A percentile compares a stretch with the other conserved stretches of the same genome.
phyloP scores from a whole-genome alignment of 2,329 filamentous ascomycete species.

The Stylonectria norvegica region DNA sequence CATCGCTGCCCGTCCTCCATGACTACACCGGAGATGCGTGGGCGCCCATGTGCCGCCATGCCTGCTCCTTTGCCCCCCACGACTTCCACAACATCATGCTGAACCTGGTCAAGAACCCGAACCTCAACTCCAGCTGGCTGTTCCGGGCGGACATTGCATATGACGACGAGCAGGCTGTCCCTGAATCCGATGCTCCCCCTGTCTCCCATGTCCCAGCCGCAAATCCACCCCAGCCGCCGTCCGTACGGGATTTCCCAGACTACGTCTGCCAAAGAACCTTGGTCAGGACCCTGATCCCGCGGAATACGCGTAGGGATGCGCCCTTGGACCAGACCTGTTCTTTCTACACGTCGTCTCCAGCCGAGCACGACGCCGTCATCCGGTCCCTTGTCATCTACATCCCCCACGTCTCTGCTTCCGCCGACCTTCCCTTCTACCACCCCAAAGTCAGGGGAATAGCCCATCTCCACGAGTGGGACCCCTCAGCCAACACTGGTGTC shows the following conservation, averaged over 20 bases:
- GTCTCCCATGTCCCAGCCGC: no score
- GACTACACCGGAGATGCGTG: slow-evolving; percentile 36
- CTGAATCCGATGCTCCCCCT: no score
- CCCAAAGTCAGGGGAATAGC: slow-evolving; percentile 71
- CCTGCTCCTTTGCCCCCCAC: slow-evolving; percentile 60
- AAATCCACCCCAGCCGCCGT: slow-evolving; percentile 4
- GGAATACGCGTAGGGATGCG: slow-evolving; percentile 73
- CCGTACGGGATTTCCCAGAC: slow-evolving; percentile 18
- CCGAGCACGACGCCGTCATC: slow-evolving; percentile 24
- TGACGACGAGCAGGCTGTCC: slow-evolving; percentile 21
- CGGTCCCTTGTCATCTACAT: slow-evolving; percentile 63
- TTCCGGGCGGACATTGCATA: slow-evolving; percentile 73
- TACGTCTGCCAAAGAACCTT: slow-evolving; percentile 57
- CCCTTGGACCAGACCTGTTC: slow-evolving; percentile 80
- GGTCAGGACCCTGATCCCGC: slow-evolving; percentile 73
- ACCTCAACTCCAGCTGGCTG: slow-evolving; percentile 73
- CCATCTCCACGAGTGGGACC: slow-evolving; percentile 67
- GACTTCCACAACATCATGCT: slow-evolving; percentile 66
- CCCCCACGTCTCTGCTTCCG: slow-evolving; percentile 62
- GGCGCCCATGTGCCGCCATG: slow-evolving; percentile 53
- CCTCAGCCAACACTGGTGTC: slow-evolving; percentile 39
- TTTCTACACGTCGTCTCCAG: slow-evolving; percentile 49
- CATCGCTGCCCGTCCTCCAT: slow-evolving; percentile 25
- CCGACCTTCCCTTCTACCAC: slow-evolving; percentile 82
- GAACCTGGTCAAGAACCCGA: slow-evolving; percentile 75